Evolutionary conservation across 1,284 basidiomycete genomes (phyloP).

Genomic region (Xerocomus minutiporus): DNA sequence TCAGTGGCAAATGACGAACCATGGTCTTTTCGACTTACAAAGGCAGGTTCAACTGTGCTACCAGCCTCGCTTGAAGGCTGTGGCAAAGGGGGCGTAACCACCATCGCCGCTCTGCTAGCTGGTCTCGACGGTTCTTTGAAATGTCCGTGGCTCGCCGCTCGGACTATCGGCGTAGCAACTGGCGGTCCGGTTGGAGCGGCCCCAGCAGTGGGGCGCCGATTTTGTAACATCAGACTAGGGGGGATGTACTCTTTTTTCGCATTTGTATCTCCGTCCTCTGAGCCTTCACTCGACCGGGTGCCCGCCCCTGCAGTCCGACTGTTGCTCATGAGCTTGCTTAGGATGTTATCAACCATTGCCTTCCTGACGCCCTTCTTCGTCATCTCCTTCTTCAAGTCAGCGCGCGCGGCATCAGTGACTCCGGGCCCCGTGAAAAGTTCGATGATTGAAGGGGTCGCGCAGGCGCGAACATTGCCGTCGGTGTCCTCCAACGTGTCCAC

Average conservation of each 20-base stretch:
- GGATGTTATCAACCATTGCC: slow-evolving; percentile 71
- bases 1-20: slow-evolving; percentile 4
- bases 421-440: slow-evolving; percentile 80
- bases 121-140: slow-evolving; percentile 49
- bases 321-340: slow-evolving; percentile 53
- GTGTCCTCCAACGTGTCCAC: slow-evolving; percentile 87
- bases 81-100: slow-evolving; percentile 40
- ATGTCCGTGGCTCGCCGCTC: slow-evolving; percentile 48
- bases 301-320: slow-evolving; percentile 36
- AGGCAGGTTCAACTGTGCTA: slow-evolving; percentile 57
- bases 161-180: slow-evolving; percentile 35
- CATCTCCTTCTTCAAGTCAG: slow-evolving; percentile 92
- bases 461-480: slow-evolving; percentile 85
- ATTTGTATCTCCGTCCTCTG: slow-evolving; percentile 52
- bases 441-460: slow-evolving; percentile 75
- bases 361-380: slow-evolving; percentile 81
- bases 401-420: slow-evolving; percentile 79
- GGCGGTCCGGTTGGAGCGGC: slow-evolving; percentile 20
- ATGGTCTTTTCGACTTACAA: slow-evolving; percentile 46
- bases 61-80: slow-evolving; percentile 37
- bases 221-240: slow-evolving; percentile 63
- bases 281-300: slow-evolving; percentile 49
- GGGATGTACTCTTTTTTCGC: slow-evolving; percentile 60
- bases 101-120: slow-evolving; percentile 50
- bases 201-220: slow-evolving; percentile 41